Evolutionary conservation across 2,329 filamentous ascomycete genomes (phyloP), one percentile per base, ranked within the genome.

Genomic region (Alternaria sp.): DNA sequence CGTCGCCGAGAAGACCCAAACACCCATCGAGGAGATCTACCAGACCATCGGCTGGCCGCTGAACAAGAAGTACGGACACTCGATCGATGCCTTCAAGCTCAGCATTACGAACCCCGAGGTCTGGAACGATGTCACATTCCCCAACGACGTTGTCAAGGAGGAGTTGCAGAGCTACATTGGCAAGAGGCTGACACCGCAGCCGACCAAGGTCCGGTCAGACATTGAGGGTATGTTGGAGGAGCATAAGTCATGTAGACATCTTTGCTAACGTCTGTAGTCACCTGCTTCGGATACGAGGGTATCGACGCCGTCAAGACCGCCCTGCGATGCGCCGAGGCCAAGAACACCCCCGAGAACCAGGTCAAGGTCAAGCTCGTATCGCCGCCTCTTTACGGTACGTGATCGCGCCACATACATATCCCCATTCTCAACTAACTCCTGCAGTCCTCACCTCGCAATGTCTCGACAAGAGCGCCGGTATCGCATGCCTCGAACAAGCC

Each of bases 291-390:
- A 67, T 99, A 98, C 81, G 96, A 98, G 75, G 96, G 96, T 71
- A 99, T 99, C 84, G 96, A 99, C 78, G 96, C 96, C 45, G 93
- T 99, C 82, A 99, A 99, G 89, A 87, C 89, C 32, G 94, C 96
- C 52, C 88, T 99, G 62, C 89, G 93, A 79, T 93, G 90, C 67
- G 96, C 96, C 64, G 96, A 99, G 85, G 92, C 92, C 65, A 90
- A 91, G 81, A 98, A 97, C 87, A 97, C 93, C 13, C 86, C 89
- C 59, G 93, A 97, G 59, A 96, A 90, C 75, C 93, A 97, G 82
- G 93, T 99, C 84, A 98, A 98, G 87, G 96, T 98, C 80, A 95
- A 94, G 84, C 91, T 99, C 54, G 96, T 99, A n/a, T 97, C 93
- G 25, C 96, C 96, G 46, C 96, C 96, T 32, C 89, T 99, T 62